Conservation (phyloP, 2,329 filamentous ascomycete species). For the Pezicula neosporulosa region DNA sequence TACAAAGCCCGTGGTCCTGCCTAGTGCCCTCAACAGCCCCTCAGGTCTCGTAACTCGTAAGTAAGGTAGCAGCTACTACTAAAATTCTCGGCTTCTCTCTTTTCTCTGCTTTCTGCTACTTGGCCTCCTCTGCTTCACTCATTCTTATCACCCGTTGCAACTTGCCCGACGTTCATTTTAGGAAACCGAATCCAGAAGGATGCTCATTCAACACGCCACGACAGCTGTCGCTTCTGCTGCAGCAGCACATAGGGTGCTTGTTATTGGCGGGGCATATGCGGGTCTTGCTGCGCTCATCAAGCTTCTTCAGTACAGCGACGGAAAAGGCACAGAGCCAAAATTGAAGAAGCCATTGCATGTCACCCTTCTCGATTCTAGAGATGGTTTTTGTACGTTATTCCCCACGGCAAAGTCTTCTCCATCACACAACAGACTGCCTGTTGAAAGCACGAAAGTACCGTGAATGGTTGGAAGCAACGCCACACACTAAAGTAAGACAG, state of each 20-base stretch:
- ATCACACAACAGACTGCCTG: not conserved
- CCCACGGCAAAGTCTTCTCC: not conserved
- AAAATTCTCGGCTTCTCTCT: too few relatives aligned
- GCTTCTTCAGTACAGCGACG: slow-evolving; percentile 61
- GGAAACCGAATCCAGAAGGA: not conserved
- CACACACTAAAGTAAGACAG: too few relatives aligned
- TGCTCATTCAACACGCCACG: not conserved
- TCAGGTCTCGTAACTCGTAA: too few relatives aligned
- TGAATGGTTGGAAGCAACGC: not conserved
- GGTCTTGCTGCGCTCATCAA: slow-evolving; percentile 64
- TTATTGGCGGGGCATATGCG: slow-evolving; percentile 68
- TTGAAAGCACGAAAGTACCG: not conserved
- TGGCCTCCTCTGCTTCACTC: too few relatives aligned
- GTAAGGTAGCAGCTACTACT: too few relatives aligned
- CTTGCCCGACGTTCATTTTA: not conserved
- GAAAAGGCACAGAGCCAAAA: slow-evolving; percentile 32
- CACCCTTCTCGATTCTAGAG: slow-evolving; percentile 70
- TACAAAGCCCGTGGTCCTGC: too few relatives aligned
- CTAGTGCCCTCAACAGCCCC: too few relatives aligned
- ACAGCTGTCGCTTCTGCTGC: not conserved
- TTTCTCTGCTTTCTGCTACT: too few relatives aligned
- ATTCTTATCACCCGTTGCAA: too few relatives aligned
- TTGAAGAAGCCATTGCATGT: slow-evolving; percentile 58
- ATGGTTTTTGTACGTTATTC: slow-evolving; percentile 66
- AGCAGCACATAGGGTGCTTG: slow-evolving; percentile 45